Conservation (phyloP, 78 protist genomes). For the Dictyostelium intermedium region DNA sequence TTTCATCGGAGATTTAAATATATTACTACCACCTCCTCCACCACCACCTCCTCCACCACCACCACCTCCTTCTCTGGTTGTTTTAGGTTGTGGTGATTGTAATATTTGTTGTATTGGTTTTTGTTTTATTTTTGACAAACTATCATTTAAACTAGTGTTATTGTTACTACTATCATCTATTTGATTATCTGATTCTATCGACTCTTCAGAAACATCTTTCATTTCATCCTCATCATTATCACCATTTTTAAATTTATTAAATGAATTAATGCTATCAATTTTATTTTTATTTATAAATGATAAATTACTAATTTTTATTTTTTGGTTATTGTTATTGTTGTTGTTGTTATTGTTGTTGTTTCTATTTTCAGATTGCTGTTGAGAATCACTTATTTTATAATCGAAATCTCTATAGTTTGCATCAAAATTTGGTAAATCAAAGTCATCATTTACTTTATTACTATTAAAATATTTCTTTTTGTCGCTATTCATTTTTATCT, state of each 20-base stretch:
- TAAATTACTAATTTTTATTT: background rate
- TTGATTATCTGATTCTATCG: background rate
- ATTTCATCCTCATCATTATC: background rate
- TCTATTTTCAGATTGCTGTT: conserved; percentile 11
- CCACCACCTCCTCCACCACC: background rate
- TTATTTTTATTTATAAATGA: background rate
- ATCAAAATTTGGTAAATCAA: conserved; percentile 3
- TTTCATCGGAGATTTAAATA: background rate
- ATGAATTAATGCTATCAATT: background rate
- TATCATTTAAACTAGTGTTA: background rate
- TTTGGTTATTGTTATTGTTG: background rate
- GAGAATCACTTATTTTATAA: background rate
- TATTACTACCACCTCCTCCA: background rate
- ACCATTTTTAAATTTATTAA: background rate
- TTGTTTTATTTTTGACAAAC: background rate
- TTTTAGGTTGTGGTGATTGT: background rate
- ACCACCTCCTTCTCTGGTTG: too few relatives aligned
- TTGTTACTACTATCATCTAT: background rate
- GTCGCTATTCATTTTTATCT: background rate
- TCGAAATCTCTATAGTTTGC: background rate
- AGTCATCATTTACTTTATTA: background rate
- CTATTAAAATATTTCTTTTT: background rate
- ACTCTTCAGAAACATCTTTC: background rate
- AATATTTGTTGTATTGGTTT: background rate
- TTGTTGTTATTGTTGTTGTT: background rate